Conservation (phyloP, 306 rosid species). For the Sicyos baderoa region DNA sequence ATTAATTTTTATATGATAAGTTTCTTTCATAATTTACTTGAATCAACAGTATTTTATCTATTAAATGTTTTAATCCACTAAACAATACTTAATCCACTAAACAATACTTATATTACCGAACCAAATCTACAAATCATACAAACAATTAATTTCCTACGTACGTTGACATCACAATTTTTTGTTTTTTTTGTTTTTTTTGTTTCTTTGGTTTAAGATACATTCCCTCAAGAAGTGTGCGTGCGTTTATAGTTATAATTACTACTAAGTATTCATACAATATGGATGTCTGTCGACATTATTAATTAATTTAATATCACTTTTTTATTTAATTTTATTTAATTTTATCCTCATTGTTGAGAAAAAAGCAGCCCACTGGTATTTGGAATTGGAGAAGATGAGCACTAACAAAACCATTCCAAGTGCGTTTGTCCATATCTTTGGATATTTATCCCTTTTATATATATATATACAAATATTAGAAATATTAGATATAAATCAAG, state of each 20-base stretch:
- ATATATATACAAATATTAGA: neutral
- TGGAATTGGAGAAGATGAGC: constrained; percentile 9
- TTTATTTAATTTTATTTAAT: neutral
- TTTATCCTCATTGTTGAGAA: neutral
- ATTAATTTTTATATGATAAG: no score
- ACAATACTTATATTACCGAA: neutral
- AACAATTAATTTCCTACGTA: neutral
- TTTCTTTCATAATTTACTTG: no score
- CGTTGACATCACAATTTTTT: neutral
- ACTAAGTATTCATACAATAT: neutral
- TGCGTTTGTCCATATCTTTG: constrained; percentile 15
- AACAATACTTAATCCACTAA: no score
- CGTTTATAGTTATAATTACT: neutral
- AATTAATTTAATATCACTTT: neutral
- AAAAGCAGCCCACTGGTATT: constrained; percentile 6
- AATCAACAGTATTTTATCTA: no score
- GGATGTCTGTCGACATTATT: neutral
- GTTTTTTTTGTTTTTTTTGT: neutral
- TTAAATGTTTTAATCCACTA: no score
- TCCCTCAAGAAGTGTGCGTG: constrained; percentile 11
- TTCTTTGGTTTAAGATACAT: neutral
- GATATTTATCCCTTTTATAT: neutral
- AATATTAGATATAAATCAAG: neutral
- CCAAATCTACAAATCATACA: neutral
- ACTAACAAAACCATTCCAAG: constrained; percentile 14